Evolutionary conservation across 1,284 basidiomycete genomes (phyloP), one percentile per base, ranked within the genome.

Genomic region (Cutaneotrichosporon dermatis): DNA sequence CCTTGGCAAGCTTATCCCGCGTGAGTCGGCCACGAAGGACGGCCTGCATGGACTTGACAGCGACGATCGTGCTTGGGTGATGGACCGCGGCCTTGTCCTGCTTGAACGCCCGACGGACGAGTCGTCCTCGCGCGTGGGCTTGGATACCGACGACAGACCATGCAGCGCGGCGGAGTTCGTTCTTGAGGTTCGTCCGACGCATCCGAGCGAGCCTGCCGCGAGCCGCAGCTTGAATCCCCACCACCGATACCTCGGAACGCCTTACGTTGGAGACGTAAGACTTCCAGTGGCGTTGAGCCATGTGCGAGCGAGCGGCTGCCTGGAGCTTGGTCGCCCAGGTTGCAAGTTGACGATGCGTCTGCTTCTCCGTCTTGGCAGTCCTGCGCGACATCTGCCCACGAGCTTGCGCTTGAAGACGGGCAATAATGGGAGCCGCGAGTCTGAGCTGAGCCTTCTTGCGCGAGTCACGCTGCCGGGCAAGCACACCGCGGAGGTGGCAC

Each of bases 381-480:
- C 79, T 80, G 13, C 93, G 85, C 40, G 83, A 79, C 15, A 95
- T 79, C 43, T 82, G 79, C 12, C 88, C 91, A 45, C 89, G 82
- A 62, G 86, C 84, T 51, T 85, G 84, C 4, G 92, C 87, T 76
- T 99, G 96, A 8, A 93, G 72, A 64, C 87, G 88, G 34, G 83
- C 78, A 36, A 96, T 81, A 69, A 92, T 86, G 2, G 88, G 88
- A 68, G 89, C 86, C 36, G 89, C 86, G 33, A 96, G 83, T 60
- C 85, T 86, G 57, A 97, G 82, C 52, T 88, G 86, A 58, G 86
- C 86, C 9, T 83, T 83, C 60, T 88, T 84, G 15, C 86, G 86
- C 11, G 83, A 83, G 56, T 87, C 84, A 10, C 82, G 82, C 70
- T 86, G 87, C 42, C 92, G 84, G 35, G 86, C 83, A 3, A 98